Conservation (phyloP, 2,329 filamentous ascomycete genomes). For the Pseudogymnoascus sp. region DNA sequence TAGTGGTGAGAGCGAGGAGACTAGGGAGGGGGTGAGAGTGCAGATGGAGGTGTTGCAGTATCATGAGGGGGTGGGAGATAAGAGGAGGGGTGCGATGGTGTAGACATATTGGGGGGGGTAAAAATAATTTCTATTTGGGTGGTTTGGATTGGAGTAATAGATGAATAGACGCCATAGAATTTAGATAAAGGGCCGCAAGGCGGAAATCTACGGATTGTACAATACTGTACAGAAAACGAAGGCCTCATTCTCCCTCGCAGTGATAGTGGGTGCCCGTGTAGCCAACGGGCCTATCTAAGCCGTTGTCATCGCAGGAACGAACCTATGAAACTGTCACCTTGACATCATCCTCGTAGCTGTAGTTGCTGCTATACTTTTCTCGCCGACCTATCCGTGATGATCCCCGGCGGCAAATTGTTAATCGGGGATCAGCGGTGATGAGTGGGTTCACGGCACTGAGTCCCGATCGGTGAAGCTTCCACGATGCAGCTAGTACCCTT, state of each 20-base stretch:
- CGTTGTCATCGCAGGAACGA: background rate
- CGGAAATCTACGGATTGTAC: background rate
- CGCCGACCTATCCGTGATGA: background rate
- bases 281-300: background rate
- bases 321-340: too few species aligned
- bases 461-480: background rate
- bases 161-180: background rate
- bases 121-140: background rate
- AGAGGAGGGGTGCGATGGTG: background rate
- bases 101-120: background rate
- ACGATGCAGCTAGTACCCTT: background rate
- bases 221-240: background rate
- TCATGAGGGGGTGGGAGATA: background rate
- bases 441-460: background rate
- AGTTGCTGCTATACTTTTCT: background rate
- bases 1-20: background rate
- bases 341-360: background rate
- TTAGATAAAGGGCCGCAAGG: background rate
- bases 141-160: background rate
- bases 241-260: background rate
- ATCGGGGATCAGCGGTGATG: background rate
- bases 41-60: conserved; percentile 4
- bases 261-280: background rate
- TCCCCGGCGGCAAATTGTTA: background rate
- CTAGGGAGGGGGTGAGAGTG: background rate